Evolutionary conservation across 108 stramenopile species (phyloP).

Genomic region (Pseudonitzschia multiseries): DNA sequence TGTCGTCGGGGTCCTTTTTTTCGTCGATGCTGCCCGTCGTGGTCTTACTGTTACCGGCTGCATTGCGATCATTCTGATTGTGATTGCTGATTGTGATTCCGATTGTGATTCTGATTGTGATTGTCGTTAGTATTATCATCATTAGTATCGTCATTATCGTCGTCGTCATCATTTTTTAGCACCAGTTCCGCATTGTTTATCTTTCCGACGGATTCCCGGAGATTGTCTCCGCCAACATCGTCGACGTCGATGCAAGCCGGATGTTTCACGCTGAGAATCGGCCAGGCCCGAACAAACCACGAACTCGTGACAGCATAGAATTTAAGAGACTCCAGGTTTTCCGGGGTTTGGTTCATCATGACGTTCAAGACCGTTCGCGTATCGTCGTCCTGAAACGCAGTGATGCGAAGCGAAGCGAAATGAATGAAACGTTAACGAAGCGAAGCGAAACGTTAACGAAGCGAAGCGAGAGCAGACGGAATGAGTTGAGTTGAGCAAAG

Average conservation of each 20-base stretch:
- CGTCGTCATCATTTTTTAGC: background rate
- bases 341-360: conserved; percentile 24
- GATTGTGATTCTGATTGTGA: too few species aligned
- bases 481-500: too few species aligned
- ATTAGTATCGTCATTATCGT: too few species aligned
- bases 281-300: conserved; percentile 49
- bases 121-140: too few species aligned
- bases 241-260: background rate
- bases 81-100: too few species aligned
- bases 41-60: too few species aligned
- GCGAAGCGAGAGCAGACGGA: too few species aligned
- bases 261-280: conserved; percentile 19
- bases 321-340: conserved; percentile 15
- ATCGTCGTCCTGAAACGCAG: conserved; percentile 45
- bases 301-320: conserved; percentile 45
- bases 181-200: conserved; percentile 31
- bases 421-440: too few species aligned
- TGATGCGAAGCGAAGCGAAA: background rate
- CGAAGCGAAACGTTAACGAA: too few species aligned
- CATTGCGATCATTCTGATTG: too few species aligned
- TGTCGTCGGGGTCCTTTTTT: background rate
- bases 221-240: conserved; percentile 13
- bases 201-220: conserved; percentile 31
- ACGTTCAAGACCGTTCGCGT: conserved; percentile 45
- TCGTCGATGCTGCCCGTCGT: background rate